A percentile compares a stretch with the other conserved stretches of the same genome.
These are phyloP conservation scores for Haplosporangium gracile DNA, from an alignment of 192 early-diverging fungal species.

Conservation along the genomic window DNA sequence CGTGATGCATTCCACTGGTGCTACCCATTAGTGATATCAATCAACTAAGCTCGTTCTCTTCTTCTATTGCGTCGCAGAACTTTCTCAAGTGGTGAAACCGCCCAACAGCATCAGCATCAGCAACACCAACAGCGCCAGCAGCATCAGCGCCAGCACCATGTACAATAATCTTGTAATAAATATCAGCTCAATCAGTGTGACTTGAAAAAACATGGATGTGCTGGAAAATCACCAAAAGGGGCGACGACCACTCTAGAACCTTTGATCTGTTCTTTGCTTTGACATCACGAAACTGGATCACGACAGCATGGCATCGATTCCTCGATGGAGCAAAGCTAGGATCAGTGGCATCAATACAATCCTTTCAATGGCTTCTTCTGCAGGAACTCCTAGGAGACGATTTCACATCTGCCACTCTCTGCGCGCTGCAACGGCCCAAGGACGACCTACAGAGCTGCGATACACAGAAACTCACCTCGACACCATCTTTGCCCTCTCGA, in stretches of 20 bases:
- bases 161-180: not conserved
- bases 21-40: not conserved
- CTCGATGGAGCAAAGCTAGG: not conserved
- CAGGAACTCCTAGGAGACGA: not conserved
- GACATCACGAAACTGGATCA: not conserved
- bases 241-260: not conserved
- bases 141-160: not conserved
- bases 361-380: not conserved
- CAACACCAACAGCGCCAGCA: not conserved
- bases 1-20: not conserved
- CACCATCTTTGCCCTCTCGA: slow-evolving; percentile 83
- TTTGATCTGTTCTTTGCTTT: not conserved
- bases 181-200: not conserved
- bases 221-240: not conserved
- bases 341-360: not conserved
- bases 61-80: not conserved
- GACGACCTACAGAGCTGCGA: slow-evolving; percentile 19
- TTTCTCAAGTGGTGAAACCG: not conserved
- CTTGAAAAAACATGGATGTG: not conserved
- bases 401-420: not conserved
- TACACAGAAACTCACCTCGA: slow-evolving; percentile 54
- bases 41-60: not conserved
- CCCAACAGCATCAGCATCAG: not conserved
- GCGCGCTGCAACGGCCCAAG: not conserved
- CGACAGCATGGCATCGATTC: not conserved